Base-by-base conservation (phyloP, 495 filamentous ascomycete species). In the Usnea hakonensis region DNA sequence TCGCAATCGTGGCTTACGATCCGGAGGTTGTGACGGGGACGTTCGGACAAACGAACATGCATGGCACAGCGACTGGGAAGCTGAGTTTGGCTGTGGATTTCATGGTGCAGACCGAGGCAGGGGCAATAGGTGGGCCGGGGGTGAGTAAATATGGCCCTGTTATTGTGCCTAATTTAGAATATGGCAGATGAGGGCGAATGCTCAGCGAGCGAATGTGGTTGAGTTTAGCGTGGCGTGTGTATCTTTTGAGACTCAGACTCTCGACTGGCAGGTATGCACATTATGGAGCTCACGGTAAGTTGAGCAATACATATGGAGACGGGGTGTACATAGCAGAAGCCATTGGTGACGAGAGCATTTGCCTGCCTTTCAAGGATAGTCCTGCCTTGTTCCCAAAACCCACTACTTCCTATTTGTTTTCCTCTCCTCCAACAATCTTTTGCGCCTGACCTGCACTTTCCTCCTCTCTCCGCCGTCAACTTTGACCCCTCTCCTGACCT, bases 81-180 rank as follows among this genome's bases (percentile, higher is more conserved):
- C 67, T 97, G 65, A 96, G 90, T 73, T 76, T 98, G 35, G 93
- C 93, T 11, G 89, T 94, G 8, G 94, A 98, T 71, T 98, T 97
- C 69, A 93, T 98, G 78, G 94, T 98, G 19, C 94, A 98, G 77
- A 90, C 89, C 2, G 93, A 96, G 61, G 56, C 37, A 1, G 28
- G 65, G 87, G 90, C 4, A 5, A 58, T 62, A 33, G 80, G 81
- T 2, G 90, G 85, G 70, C 86, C 82, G 26, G 77, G 75, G 64
- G 90, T 96, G 38, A 91, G 90, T 55, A 98, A 98, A 77, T 98
- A 97, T 74, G 94, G 94, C 11, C 94, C 94, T 41, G 95, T 97
- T 19, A 89, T 97, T 76, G 85, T 98, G 70, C 95, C 95, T 57
- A 90, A 85, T 77, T 74, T 98, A 69, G 95, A 95, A 73, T 90